Base-by-base conservation (phyloP, 768 basidiomycete species). In the Dendrothele bispora region DNA sequence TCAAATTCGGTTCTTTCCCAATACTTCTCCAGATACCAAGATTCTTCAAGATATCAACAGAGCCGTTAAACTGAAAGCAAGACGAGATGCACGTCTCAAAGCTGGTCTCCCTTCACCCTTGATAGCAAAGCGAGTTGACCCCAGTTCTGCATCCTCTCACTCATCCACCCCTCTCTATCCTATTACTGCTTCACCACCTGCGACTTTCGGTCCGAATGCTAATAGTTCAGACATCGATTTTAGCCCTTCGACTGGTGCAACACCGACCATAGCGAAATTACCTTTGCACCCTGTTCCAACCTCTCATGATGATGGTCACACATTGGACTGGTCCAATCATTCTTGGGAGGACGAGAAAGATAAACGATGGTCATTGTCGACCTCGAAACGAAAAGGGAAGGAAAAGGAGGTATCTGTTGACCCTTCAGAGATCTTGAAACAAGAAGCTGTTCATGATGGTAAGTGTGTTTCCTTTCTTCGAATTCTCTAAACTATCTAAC, bases 1-100 rank as follows among this genome's bases (percentile, higher is more conserved):
- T n/a, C 15, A 20, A 26, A 18, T 3, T 14, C 25, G 18, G 30
- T 15, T 14, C 6, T 26, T 28, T 38, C 27, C 24, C 18, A 49
- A 26, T 14, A 18, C 28, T 21, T 41, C 11, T 7, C 39, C 63
- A 91, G 88, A 91, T 68, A 86, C 88, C n/a, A 76, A 75, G 55
- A 84, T 91, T 52, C 62, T 91, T 44, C 87, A 86, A 61, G 89
- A 91, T 52, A 86, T 91, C 5, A 86, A 90, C 55, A 80, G 82
- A 44, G 88, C 86, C 5, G 60, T 91, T 25, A 81, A 79, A 48
- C 66, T 88, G 43, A 89, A 90, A 63, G 84, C 86, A 22, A 76
- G 84, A 39, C 79, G 87, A 22, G 88, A 89, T 56, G 86, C 86
- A 42, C 81, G 87, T 34, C 60, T 79, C 25, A 67, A 66, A 50